Percentiles rank a stretch among this genome's conserved stretches.
Conservation (phyloP, 2,329 filamentous ascomycete species). For the Coleophoma eucalyptorum region DNA sequence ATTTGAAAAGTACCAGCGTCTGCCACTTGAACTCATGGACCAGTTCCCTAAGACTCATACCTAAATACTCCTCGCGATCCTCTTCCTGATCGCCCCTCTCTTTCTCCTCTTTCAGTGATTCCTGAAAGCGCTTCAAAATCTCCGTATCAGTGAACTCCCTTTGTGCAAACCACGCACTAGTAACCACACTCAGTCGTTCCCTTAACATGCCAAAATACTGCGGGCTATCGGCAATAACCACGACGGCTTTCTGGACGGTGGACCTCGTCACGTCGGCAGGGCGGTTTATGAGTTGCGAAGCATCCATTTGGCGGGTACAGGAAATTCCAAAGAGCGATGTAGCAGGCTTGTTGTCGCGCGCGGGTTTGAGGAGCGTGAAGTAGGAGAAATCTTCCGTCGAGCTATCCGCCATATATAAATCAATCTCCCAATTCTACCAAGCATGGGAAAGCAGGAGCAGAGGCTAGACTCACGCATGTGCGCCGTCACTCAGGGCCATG, state of each 20-base stretch:
- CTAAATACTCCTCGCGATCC: constrained; percentile 82
- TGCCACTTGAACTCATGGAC: constrained; percentile 94
- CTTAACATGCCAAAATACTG: constrained; percentile 87
- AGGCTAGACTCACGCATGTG: constrained; percentile 68
- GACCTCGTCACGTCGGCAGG: constrained; percentile 91
- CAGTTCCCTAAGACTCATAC: constrained; percentile 83
- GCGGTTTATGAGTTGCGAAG: constrained; percentile 70
- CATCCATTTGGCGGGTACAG: constrained; percentile 88
- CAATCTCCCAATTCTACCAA: too few species aligned
- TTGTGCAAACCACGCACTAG: constrained; percentile 94
- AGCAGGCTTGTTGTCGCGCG: constrained; percentile 47
- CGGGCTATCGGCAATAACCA: constrained; percentile 88
- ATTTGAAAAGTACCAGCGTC: constrained; percentile 91
- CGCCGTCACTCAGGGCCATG: constrained; percentile 94
- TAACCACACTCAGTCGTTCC: constrained; percentile 86
- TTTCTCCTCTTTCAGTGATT: constrained; percentile 72
- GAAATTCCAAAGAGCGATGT: constrained; percentile 94
- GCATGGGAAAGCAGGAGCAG: background rate
- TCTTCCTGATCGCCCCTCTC: constrained; percentile 63
- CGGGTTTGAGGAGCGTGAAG: constrained; percentile 79
- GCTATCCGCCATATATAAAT: constrained; percentile 36
- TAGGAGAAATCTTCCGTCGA: constrained; percentile 97
- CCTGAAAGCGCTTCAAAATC: constrained; percentile 86
- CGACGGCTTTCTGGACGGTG: constrained; percentile 96
- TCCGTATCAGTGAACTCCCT: constrained; percentile 87